Base-by-base conservation (phyloP, 2,329 filamentous ascomycete genomes). In the Juglanconis sp. region DNA sequence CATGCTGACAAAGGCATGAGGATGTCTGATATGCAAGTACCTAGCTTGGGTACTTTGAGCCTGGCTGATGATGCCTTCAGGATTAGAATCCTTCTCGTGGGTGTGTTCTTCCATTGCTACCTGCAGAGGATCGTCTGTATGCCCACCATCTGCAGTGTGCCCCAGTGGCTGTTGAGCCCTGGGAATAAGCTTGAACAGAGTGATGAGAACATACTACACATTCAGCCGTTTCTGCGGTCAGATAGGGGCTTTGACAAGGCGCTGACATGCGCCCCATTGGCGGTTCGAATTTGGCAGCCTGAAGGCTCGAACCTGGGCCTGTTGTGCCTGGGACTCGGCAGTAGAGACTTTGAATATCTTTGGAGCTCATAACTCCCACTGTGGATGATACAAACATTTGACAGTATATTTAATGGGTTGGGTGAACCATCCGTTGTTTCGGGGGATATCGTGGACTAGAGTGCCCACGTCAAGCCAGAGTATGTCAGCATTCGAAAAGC, bases 191-290 rank as follows among this genome's bases (percentile, higher is more conserved):
- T 49, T 48, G 38, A 42, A 47, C 32, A 35, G 31, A 52, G 58
- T 53, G 46, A 56, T 61, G 58, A 57, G 49, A 58, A 52, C 42
- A 11, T 48, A 8, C 46, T 31, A 8, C 17, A 3, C 11, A 32
- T 17, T 49, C 42, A 62, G 60, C 57, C 55, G 15, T 47, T 42
- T 46, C 49, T 62, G 57, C 53, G 48, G 60, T 62, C 53, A 57
- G 53, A 56, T 49, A 56, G 60, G 57, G 57, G 56, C 36, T 48
- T 40, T 46, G 34, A 49, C 47, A 53, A 36, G 32, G 30, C 30
- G 47, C 46, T 17, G 24, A 15, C 53, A 49, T 40, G 31, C 35
- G 40, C 38, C n/a, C 42, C 53, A 30, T 48, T 50, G 53, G 40
- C 46, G 40, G 30, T 46, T 47, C 42, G 15, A 60, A 48, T 44